Conservation (phyloP, 345 rosid genomes). For the Populus ilicifolia region DNA sequence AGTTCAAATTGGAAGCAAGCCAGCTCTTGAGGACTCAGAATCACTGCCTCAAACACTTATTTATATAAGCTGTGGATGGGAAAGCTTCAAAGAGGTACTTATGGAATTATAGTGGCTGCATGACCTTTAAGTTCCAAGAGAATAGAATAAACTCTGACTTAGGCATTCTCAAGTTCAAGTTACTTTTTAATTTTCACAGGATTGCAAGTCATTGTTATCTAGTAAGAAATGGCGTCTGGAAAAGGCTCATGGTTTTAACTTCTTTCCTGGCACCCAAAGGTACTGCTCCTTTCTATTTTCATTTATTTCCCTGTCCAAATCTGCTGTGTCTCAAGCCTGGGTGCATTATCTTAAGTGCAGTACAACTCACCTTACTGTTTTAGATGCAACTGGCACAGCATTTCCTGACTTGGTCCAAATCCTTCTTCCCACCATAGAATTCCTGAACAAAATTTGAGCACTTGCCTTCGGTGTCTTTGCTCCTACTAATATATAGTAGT, state of each 20-base stretch:
- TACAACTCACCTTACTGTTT: not conserved
- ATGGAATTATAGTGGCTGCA: not conserved
- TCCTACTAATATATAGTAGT: not conserved
- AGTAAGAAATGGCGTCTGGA: conserved; percentile 70
- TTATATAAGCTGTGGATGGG: conserved; percentile 98
- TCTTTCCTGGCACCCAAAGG: conserved; percentile 96
- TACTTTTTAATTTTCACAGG: conserved; percentile 38
- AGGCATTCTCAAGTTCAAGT: not conserved
- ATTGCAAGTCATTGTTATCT: conserved; percentile 68
- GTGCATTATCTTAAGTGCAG: not conserved
- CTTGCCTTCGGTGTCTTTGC: not conserved
- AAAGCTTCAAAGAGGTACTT: conserved; percentile 86
- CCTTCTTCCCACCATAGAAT: too few species aligned
- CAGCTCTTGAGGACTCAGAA: conserved; percentile 35
- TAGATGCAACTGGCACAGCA: not conserved
- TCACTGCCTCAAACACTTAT: conserved; percentile 75
- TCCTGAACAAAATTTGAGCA: too few species aligned
- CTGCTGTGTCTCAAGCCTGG: not conserved
- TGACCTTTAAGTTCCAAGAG: too few species aligned
- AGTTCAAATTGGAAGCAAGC: conserved; percentile 55
- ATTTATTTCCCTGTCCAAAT: too few species aligned
- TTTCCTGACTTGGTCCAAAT: too few species aligned
- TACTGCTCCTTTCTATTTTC: conserved; percentile 17
- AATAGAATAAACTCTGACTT: too few species aligned
- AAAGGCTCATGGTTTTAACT: conserved; percentile 84